Evolutionary conservation across 169 alveolate genomes (phyloP).

Genomic region (Amoebophrya sp.): DNA sequence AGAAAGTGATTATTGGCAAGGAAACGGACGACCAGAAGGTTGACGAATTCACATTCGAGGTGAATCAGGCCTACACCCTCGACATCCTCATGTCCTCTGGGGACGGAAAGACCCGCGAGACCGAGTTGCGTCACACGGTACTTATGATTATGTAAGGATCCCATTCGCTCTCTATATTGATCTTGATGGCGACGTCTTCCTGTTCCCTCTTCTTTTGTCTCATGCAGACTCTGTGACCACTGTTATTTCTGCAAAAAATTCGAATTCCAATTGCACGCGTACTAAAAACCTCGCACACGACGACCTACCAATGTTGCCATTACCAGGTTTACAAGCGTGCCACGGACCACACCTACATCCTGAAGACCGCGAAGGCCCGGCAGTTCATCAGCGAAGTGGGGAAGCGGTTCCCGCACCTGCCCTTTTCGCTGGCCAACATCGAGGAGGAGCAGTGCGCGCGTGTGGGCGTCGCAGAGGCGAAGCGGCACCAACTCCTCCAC

Average conservation of each 20-base stretch:
- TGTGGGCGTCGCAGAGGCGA: conserved; percentile 85
- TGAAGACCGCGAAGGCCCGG: conserved; percentile 84
- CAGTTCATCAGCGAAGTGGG: conserved; percentile 80
- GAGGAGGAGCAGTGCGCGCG: conserved; percentile 47
- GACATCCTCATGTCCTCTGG: conserved; percentile 71
- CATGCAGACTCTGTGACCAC: too few relatives aligned
- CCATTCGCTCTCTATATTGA: too few relatives aligned
- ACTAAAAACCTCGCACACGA: too few relatives aligned
- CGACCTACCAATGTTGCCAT: too few relatives aligned
- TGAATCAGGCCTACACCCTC: conserved; percentile 81
- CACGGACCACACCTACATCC: conserved; percentile 76
- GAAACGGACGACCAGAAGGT: conserved; percentile 75
- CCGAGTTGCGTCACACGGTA: neutral
- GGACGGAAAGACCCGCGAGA: conserved; percentile 19
- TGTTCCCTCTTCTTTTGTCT: too few relatives aligned
- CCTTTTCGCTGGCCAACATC: conserved; percentile 61
- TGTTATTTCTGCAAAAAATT: too few relatives aligned
- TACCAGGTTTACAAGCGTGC: conserved; percentile 80
- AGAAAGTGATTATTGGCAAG: conserved; percentile 54
- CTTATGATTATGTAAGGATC: too few relatives aligned
- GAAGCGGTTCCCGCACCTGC: conserved; percentile 60
- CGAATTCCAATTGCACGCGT: too few relatives aligned
- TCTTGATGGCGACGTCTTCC: too few relatives aligned
- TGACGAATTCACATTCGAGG: conserved; percentile 80
- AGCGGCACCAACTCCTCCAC: conserved; percentile 81